phyloP scores from a whole-genome alignment of 176 grass and related monocot species.

The Miscanthus lutarioriparius region DNA sequence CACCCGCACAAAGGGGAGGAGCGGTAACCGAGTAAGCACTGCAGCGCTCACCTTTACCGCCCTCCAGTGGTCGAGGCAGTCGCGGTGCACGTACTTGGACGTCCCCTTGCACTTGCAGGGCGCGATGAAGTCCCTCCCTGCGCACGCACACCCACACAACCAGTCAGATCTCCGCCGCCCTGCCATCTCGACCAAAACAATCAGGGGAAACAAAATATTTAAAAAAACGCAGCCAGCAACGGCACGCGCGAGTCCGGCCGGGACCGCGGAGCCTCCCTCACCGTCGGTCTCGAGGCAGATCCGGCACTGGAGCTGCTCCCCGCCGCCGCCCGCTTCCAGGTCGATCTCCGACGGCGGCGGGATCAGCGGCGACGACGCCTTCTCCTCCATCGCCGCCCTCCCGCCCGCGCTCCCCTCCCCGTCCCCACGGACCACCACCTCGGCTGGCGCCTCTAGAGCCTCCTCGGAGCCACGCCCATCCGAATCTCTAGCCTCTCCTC shows the following conservation, averaged over 20 bases:
- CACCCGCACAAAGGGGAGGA: not conserved
- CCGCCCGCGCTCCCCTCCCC: not conserved
- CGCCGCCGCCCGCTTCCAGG: slow-evolving; percentile 79
- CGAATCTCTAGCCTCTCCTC: slow-evolving; percentile 18
- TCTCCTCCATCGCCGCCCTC: slow-evolving; percentile 60
- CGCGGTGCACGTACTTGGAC: slow-evolving; percentile 96
- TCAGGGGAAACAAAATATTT: not conserved
- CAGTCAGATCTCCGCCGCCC: slow-evolving; percentile 25
- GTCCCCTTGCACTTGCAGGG: slow-evolving; percentile 99
- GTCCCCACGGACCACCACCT: not conserved
- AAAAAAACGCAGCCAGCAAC: not conserved
- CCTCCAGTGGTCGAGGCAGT: slow-evolving; percentile 99
- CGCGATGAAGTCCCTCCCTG: slow-evolving; percentile 98
- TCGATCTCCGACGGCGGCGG: slow-evolving; percentile 77
- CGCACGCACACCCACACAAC: slow-evolving; percentile 11
- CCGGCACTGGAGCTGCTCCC: slow-evolving; percentile 95
- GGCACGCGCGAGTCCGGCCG: not conserved
- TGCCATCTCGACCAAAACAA: not conserved
- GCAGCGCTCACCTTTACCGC: slow-evolving; percentile 61
- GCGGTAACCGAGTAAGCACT: not conserved
- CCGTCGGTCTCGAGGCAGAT: slow-evolving; percentile 97
- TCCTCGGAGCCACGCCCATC: slow-evolving; percentile 27
- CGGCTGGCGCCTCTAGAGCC: slow-evolving; percentile 14
- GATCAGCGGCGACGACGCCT: slow-evolving; percentile 69
- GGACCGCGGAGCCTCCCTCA: not conserved